Base-by-base conservation (phyloP, 371 early-diverging fungal genomes). In the Rhizopus arrhizus region DNA sequence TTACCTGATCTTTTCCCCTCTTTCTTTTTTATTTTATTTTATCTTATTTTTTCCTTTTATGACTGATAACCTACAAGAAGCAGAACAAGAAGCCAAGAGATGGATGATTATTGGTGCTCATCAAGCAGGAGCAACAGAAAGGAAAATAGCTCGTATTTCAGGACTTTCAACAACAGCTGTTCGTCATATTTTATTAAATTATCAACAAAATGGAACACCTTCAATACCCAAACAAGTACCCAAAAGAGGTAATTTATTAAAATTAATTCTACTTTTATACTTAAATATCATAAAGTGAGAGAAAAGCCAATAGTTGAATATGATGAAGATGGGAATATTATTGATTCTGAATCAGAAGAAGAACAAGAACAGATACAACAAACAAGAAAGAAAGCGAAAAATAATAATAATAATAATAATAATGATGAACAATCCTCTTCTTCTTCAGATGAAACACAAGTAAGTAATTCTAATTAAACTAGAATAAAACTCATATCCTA, bases 81-180 rank as follows among this genome's bases (percentile, higher is more conserved):
- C 29, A 34, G 58, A 66, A 15, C 58, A 73, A 22, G 73, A 74
- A 60, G 79, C 75, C 16, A 80, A 80, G 51, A 68, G 77, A 42
- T 80, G 80, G 80, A 57, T 77, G 49, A 73, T 80, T 53, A 56
- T 80, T 31, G 80, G 80, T 33, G 80, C 80, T 41, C 64, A 73
- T 49, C 68, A 75, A 61, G 77, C 80, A 8, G 80, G 80, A 29
- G 80, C 77, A 4, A 59, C 72, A 53, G 80, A 80, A 56, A 75
- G 66, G 48, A 65, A 66, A 22, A 57, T 77, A 34, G 80, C 75
- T 47, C 73, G 75, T 28, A 69, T 80, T 35, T 65, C 77, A 40
- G 75, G 77, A 31, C 70, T 80, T 47, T 77, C 77, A 22, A 72
- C 57, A 36, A 71, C 72, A 15, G 80, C 77, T 53, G 77, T 80